Evolutionary conservation across 345 rosid genomes (phyloP), one percentile per base, ranked within the genome.

Genomic region (Brassica nigra): DNA sequence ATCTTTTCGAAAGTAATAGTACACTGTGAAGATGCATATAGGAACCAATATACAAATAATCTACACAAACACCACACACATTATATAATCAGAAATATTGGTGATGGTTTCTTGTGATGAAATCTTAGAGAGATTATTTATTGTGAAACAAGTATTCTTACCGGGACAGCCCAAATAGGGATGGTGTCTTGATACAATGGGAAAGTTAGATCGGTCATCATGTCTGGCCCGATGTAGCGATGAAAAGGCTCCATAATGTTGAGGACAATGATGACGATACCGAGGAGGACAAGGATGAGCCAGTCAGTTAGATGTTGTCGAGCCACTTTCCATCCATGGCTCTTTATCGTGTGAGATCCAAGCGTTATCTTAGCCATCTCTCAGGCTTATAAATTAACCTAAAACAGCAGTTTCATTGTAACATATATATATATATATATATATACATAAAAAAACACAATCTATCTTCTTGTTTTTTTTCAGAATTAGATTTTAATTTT

Each of bases 141-240:
- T 55, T 55, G 23, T 8, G 59, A 15, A 54, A 15, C 59, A 54
- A 54, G 59, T 54, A 4, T 54, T 8, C 10, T 55, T 55, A 55
- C 8, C 12, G 90, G 91, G 37, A 90, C 92, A 78, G 88, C 86
- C 95, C 91, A 89, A 67, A 85, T 61, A 8, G 92, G 95, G 16
- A 90, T 83, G 5, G 91, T 86, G 30, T 89, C 87, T 14, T 77
- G 1, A 71, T 76, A 83, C 30, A 90, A 82, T 16, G 95, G 95
- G 81, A 80, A 89, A 66, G 80, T 89, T 44, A 86, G 68, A 80
- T 90, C 88, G 3, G 84, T 79, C 89, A 90, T 73, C 95, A 90
- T 89, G 33, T 81, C 90, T 77, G 83, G 72, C 6, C 90, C 90
- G 16, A 90, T 74, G 55, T 80, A 90, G 8, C 95, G 92, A 62